Conservation (phyloP, 2,329 filamentous ascomycete species). For the Zymoseptoria passerinii region DNA sequence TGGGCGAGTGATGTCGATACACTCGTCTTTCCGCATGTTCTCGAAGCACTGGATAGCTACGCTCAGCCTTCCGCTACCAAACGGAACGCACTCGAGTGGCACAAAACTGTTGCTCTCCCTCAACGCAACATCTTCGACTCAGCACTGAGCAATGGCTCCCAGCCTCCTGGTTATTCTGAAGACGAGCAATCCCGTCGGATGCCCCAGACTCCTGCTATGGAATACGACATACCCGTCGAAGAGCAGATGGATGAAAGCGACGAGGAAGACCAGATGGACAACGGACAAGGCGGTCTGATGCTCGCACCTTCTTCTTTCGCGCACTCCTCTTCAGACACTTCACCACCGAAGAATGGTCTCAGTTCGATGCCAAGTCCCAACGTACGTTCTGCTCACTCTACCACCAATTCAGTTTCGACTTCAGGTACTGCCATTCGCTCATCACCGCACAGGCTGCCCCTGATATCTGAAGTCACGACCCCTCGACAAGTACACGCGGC, state of each 20-base stretch:
- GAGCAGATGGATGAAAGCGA: constrained; percentile 25
- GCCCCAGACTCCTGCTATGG: constrained; percentile 11
- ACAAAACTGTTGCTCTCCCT: constrained; percentile 4
- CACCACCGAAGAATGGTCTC: constrained; percentile 1
- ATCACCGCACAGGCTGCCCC: background rate
- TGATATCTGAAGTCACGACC: background rate
- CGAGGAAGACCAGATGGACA: constrained; percentile 19
- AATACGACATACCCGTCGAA: constrained; percentile 17
- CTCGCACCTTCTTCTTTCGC: constrained; percentile 12
- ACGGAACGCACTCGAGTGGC: constrained; percentile 16
- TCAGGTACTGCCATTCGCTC: constrained; percentile 5
- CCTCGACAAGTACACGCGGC: background rate
- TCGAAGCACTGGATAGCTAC: constrained; percentile 72
- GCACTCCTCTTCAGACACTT: constrained; percentile 10
- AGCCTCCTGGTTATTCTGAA: constrained; percentile 25
- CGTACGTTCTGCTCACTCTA: constrained; percentile 11
- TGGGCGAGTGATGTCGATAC: constrained; percentile 82
- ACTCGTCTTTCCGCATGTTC: constrained; percentile 84
- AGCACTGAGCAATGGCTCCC: constrained; percentile 13
- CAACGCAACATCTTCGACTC: constrained; percentile 19
- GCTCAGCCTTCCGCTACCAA: constrained; percentile 25
- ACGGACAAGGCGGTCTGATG: constrained; percentile 5
- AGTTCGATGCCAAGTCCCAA: background rate
- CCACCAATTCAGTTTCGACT: constrained; percentile 1
- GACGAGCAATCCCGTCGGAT: constrained; percentile 16